Conservation (phyloP, 1,284 basidiomycete species). For the Tilletiaria anomala region DNA sequence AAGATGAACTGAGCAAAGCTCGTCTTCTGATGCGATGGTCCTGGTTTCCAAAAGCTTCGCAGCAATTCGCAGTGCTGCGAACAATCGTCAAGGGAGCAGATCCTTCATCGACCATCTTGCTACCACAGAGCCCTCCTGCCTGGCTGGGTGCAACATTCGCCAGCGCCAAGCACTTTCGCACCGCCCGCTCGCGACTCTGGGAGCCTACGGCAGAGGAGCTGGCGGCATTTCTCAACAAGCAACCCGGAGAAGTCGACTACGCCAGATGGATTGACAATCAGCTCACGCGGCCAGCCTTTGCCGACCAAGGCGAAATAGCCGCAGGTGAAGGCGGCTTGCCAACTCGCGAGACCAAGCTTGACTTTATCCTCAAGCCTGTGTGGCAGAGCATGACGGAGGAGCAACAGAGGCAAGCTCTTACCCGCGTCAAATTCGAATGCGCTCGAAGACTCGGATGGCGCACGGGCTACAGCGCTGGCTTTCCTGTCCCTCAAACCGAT, state of each 20-base stretch:
- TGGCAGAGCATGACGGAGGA: not conserved
- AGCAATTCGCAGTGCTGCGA: too few species aligned
- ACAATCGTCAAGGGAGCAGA: too few species aligned
- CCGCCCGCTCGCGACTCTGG: not conserved
- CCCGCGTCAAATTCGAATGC: conserved; percentile 7
- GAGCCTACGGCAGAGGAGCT: not conserved
- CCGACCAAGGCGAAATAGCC: not conserved
- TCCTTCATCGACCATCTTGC: too few species aligned
- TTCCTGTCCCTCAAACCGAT: conserved; percentile 13
- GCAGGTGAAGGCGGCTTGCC: not conserved
- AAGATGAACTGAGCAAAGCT: too few species aligned
- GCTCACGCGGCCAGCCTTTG: not conserved
- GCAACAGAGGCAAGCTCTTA: not conserved
- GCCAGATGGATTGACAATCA: not conserved
- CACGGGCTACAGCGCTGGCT: conserved; percentile 31
- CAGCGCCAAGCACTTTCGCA: not conserved
- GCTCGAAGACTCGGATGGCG: conserved; percentile 33
- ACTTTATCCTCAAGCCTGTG: not conserved
- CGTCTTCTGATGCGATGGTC: too few species aligned
- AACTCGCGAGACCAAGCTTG: not conserved
- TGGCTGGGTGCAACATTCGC: too few species aligned
- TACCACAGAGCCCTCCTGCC: too few species aligned
- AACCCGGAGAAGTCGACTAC: not conserved
- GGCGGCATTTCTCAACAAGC: not conserved
- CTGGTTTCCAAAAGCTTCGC: too few species aligned